Base-by-base conservation (phyloP, 1,284 basidiomycete genomes). In the Ceratobasidium sp. region DNA sequence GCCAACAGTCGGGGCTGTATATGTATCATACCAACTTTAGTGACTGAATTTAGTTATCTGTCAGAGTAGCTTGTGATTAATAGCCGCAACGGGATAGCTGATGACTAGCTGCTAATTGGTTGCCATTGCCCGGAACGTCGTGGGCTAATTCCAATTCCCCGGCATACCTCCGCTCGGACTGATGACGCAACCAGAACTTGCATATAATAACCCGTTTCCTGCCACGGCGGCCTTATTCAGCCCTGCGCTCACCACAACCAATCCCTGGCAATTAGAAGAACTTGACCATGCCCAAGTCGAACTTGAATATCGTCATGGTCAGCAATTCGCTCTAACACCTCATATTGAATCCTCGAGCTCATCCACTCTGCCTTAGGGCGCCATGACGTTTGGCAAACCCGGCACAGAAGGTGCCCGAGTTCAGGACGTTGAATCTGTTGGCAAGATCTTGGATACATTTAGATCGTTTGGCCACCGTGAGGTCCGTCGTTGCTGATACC, bases 351-450 rank as follows among this genome's bases (percentile, higher is more conserved):
- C n/a, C 39, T 46, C 16, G 31, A 34, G 34, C 9, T 63, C 59
- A 53, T 27, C 37, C n/a, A 53, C 7, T 14, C 34, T 16, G 19
- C 13, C 24, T 5, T 31, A 73, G 69, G 86, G 86, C 2, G 85
- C 86, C 3, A 86, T 86, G 85, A 86, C 85, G n/a, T 79, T 87
- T 64, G 86, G 87, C 24, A 81, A 80, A 27, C 76, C 83, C 6
- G 85, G 85, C 3, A 85, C 81, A 78, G 69, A 73, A 14, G 37
- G 69, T 13, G 58, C 69, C 14, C 69, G 69, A 11, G 59, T 73
- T 27, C 46, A 53, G n/a, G 39, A 43, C 51, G 59, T 81, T 56
- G 78, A 79, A 1, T 81, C 84, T 48, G 84, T 83, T 74, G 84
- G 86, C 76, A 82, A 84, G 72, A 84, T 88, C 61, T 76, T 88